Conservation (phyloP, 495 filamentous ascomycete genomes). For the Neurospora cerealis region DNA sequence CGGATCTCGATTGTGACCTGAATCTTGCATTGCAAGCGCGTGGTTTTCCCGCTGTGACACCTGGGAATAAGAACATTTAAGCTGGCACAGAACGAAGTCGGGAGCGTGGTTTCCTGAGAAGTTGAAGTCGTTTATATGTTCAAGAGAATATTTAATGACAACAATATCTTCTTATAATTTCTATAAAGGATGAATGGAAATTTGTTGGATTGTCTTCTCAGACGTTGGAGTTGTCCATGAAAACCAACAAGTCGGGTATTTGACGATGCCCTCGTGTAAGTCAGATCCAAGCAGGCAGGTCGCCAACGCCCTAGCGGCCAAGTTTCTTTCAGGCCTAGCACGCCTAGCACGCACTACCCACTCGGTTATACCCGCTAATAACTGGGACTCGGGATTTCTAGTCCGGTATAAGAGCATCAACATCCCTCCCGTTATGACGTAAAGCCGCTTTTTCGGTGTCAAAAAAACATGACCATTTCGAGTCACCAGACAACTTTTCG, state of each 20-base stretch:
- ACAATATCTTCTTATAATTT: not conserved
- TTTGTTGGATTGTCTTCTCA: not conserved
- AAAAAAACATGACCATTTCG: not conserved
- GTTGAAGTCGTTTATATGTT: not conserved
- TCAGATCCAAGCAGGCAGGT: not conserved
- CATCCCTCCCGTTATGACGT: not conserved
- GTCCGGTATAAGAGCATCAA: not conserved
- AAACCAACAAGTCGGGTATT: not conserved
- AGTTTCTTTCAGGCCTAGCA: not conserved
- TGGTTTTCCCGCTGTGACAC: not conserved
- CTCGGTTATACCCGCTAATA: not conserved
- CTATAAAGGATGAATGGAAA: not conserved
- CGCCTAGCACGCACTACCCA: not conserved
- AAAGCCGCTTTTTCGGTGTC: not conserved
- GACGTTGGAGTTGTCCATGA: not conserved
- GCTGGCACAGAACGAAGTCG: not conserved
- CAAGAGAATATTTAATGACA: not conserved
- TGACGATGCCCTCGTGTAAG: not conserved
- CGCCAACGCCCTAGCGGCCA: not conserved
- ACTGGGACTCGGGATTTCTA: not conserved
- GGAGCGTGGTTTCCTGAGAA: not conserved
- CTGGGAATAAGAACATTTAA: not conserved
- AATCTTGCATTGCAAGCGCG: not conserved
- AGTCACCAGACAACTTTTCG: not conserved
- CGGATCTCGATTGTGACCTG: not conserved